phyloP scores from a whole-genome alignment of 371 early-diverging fungal species.

The Mortierella sp. region DNA sequence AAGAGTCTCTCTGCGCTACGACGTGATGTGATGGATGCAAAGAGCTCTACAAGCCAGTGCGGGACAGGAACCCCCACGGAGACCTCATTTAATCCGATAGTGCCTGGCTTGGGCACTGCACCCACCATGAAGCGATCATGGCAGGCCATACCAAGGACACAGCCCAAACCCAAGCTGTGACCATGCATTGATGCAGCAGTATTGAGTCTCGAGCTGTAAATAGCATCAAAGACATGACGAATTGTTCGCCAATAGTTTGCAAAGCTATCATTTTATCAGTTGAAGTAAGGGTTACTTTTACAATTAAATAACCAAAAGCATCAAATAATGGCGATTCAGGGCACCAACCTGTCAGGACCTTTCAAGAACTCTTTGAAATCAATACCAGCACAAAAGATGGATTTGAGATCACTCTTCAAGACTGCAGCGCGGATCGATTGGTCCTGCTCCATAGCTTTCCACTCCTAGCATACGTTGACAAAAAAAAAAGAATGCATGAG shows the following conservation, averaged over 20 bases:
- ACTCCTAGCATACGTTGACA: slow-evolving; percentile 26
- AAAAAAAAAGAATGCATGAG: not conserved
- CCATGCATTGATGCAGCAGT: slow-evolving; percentile 54
- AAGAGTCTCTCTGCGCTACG: slow-evolving; percentile 48
- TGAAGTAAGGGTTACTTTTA: not conserved
- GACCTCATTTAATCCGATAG: slow-evolving; percentile 54
- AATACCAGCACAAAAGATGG: slow-evolving; percentile 57
- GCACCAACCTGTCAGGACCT: slow-evolving; percentile 39
- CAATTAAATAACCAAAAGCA: not conserved
- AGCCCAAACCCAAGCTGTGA: slow-evolving; percentile 53
- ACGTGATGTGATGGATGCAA: slow-evolving; percentile 37
- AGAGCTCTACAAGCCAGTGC: slow-evolving; percentile 45
- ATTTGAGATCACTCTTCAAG: slow-evolving; percentile 52
- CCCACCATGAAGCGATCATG: slow-evolving; percentile 55
- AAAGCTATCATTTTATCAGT: slow-evolving; percentile 25
- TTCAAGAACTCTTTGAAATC: slow-evolving; percentile 54
- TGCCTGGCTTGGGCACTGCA: slow-evolving; percentile 32
- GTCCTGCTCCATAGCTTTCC: slow-evolving; percentile 53
- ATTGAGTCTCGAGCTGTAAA: slow-evolving; percentile 53
- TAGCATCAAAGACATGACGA: slow-evolving; percentile 46
- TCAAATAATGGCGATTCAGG: not conserved
- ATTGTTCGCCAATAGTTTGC: slow-evolving; percentile 44
- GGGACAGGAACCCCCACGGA: slow-evolving; percentile 54
- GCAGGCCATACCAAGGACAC: slow-evolving; percentile 54
- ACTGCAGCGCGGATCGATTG: slow-evolving; percentile 41